Percentiles rank a stretch among this genome's conserved stretches.
Conservation (phyloP, 805 yeast genomes). For the Metschnikowia orientalis region DNA sequence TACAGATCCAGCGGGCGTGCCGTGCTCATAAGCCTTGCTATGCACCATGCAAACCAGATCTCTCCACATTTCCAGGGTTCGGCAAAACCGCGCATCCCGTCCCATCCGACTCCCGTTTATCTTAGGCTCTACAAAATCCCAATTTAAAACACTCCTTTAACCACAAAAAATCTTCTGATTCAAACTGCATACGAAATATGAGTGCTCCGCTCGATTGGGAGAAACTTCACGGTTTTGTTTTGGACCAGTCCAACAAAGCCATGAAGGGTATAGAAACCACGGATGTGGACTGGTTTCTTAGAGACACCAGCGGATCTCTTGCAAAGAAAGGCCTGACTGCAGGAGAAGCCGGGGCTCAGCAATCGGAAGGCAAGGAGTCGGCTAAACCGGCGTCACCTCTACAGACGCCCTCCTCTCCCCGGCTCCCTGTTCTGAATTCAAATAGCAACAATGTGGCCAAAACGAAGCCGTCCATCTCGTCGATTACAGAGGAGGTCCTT, state of each 20-base stretch:
- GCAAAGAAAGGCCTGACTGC: slow-evolving; percentile 1
- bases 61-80: no score
- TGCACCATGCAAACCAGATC: no score
- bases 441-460: slow-evolving; percentile 28
- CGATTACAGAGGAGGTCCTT: slow-evolving; percentile 23
- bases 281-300: slow-evolving; percentile 51
- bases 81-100: no score
- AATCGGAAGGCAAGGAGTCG: neutral
- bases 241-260: slow-evolving; percentile 13
- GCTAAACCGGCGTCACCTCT: neutral
- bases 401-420: slow-evolving; percentile 20
- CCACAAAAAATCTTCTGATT: no score
- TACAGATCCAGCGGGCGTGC: no score
- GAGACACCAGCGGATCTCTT: slow-evolving; percentile 26
- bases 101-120: no score
- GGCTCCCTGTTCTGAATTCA: slow-evolving; percentile 23
- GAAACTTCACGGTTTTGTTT: slow-evolving; percentile 10
- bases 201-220: slow-evolving; percentile 10
- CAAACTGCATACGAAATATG: no score
- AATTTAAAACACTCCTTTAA: no score
- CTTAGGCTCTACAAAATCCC: no score
- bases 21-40: no score
- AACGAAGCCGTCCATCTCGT: slow-evolving; percentile 31
- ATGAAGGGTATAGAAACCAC: slow-evolving; percentile 32
- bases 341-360: slow-evolving; percentile 1